Percentiles rank a stretch among this genome's conserved stretches.
Evolutionary conservation across 495 filamentous ascomycete genomes (phyloP).

Genomic region (Aspergillus panamensis): DNA sequence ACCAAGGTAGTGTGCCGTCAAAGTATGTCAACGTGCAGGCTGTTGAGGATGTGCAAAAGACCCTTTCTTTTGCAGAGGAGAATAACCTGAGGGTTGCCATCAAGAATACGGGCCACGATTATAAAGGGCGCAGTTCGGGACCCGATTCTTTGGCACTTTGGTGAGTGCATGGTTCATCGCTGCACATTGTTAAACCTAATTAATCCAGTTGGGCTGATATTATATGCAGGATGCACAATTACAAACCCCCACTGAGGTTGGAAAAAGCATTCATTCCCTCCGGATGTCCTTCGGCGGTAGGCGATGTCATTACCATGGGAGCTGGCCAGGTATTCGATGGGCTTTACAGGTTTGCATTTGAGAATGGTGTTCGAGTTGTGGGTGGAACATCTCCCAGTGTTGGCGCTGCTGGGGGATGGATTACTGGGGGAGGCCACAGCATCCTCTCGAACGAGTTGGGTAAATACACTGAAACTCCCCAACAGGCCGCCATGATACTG

Average conservation of each 20-base stretch:
- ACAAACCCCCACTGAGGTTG: neutral
- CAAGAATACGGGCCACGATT: constrained; percentile 58
- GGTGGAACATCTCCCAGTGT: constrained; percentile 27
- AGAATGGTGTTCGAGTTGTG: constrained; percentile 26
- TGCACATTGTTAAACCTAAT: neutral
- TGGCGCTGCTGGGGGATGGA: constrained; percentile 40
- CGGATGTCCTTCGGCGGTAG: neutral
- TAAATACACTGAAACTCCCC: neutral
- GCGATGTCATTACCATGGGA: constrained; percentile 42
- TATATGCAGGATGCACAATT: constrained; percentile 6
- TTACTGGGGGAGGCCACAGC: constrained; percentile 41
- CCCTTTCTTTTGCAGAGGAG: constrained; percentile 17
- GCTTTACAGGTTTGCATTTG: constrained; percentile 36
- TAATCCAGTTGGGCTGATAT: neutral
- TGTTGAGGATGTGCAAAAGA: constrained; percentile 17
- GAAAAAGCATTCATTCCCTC: constrained; percentile 1
- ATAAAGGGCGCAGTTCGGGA: constrained; percentile 51
- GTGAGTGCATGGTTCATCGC: constrained; percentile 15
- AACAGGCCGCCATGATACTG: neutral
- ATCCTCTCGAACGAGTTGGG: constrained; percentile 40
- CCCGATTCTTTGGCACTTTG: constrained; percentile 49
- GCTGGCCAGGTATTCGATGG: constrained; percentile 49
- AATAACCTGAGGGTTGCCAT: constrained; percentile 29
- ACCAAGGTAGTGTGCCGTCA: constrained; percentile 23
- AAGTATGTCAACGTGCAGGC: constrained; percentile 19